Base-by-base conservation (phyloP, 257 asterid species). In the Ehretia macrophylla region DNA sequence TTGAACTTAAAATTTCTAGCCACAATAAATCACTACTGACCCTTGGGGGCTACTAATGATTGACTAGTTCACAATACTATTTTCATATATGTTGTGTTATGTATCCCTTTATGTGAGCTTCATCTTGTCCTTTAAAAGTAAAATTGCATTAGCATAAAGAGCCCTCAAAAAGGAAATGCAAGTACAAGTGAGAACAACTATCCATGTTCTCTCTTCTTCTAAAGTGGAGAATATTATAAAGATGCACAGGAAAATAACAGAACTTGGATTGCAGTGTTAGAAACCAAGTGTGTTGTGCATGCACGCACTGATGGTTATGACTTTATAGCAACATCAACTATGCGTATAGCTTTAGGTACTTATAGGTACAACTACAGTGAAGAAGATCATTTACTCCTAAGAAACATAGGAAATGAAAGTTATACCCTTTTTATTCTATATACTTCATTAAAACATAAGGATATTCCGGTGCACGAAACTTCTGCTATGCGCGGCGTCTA, bases 21-120 rank as follows among this genome's bases (percentile, higher is more conserved):
- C n/a, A n/a, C n/a, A n/a, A n/a, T n/a, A n/a, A n/a, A n/a, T n/a
- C n/a, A n/a, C n/a, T n/a, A n/a, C n/a, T n/a, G n/a, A n/a, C n/a
- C n/a, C n/a, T n/a, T n/a, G n/a, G n/a, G n/a, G n/a, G n/a, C 16
- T 42, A 14, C 76, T 58, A 77, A 81, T 81, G 71, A 84, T 81
- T 81, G 76, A 68, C 50, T 52, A 22, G 23, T 18, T 45, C 55
- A 11, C 45, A 56, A 20, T 18, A 23, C 32, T 51, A 20, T 51
- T 8, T 42, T 42, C 11, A 8, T 51, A 19, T 51, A 9, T 8
- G 14, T 10, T 10, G 16, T 42, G 32, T 10, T 18, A 52, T 20
- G 57, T 52, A 17, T 21, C 17, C 57, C 16, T 51, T 21, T 21
- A 52, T 5, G 4, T 20, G 38, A 21, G 32, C 18, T 21, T 21